Percentiles rank a stretch among this genome's conserved stretches.
These are phyloP conservation scores for Castanea crenata DNA, from an alignment of 306 rosid species.

Conservation along the genomic window DNA sequence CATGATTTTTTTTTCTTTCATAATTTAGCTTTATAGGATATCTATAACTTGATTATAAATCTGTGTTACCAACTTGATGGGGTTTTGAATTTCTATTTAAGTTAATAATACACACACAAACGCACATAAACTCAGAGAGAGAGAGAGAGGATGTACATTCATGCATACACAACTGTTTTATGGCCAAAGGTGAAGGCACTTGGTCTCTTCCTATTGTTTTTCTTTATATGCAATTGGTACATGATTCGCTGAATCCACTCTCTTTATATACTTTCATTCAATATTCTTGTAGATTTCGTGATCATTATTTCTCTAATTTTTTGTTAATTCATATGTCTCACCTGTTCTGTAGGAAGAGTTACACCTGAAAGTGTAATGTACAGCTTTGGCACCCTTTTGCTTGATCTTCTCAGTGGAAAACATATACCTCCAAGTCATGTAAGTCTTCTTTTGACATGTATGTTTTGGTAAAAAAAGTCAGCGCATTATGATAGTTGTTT, in stretches of 20 bases:
- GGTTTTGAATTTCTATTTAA: neutral
- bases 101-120: neutral
- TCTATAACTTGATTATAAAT: conserved; percentile 13
- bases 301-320: conserved; percentile 1
- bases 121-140: too few species aligned
- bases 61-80: neutral
- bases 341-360: conserved; percentile 67
- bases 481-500: neutral
- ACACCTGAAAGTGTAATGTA: conserved; percentile 89
- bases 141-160: neutral
- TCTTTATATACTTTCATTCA: neutral
- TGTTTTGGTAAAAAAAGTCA: neutral
- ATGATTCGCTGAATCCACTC: neutral
- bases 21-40: neutral
- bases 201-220: neutral
- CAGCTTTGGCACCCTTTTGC: conserved; percentile 94
- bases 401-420: conserved; percentile 97
- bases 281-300: neutral
- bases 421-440: conserved; percentile 99
- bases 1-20: conserved; percentile 1
- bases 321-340: conserved; percentile 7
- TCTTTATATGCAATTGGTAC: neutral
- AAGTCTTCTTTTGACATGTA: conserved; percentile 37
- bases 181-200: neutral
- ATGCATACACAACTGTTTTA: neutral